These are phyloP conservation scores for Eucalyptus erythrocorys DNA, from an alignment of 345 rosid genomes.

Conservation along the genomic window DNA sequence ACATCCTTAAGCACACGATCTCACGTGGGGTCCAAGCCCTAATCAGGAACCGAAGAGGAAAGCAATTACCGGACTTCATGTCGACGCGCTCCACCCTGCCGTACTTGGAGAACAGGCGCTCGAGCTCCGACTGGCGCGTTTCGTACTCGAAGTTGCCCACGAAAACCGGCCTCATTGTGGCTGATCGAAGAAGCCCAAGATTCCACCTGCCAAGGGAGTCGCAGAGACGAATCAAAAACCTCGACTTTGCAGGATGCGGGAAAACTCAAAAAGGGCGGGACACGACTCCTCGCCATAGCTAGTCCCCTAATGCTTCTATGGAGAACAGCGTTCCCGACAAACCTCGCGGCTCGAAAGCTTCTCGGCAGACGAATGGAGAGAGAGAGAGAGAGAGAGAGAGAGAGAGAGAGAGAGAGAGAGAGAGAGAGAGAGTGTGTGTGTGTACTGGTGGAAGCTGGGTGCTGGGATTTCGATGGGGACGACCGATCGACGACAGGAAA, in stretches of 20 bases:
- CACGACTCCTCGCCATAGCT: neutral
- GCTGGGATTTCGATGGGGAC: neutral
- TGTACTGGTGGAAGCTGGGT: neutral
- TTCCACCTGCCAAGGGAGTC: neutral
- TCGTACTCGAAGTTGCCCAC: slow-evolving; percentile 80
- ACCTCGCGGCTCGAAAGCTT: neutral
- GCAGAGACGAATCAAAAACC: neutral
- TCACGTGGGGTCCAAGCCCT: neutral
- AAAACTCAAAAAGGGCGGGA: neutral
- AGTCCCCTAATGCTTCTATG: neutral
- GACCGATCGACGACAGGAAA: neutral
- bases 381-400: neutral
- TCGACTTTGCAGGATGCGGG: neutral
- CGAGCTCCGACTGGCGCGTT: slow-evolving; percentile 73
- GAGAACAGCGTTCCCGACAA: neutral
- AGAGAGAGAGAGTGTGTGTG: neutral
- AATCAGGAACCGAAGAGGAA: neutral
- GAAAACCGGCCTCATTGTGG: slow-evolving; percentile 51
- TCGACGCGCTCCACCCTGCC: slow-evolving; percentile 81
- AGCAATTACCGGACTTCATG: slow-evolving; percentile 74
- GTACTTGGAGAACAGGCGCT: slow-evolving; percentile 58
- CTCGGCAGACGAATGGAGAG: neutral
- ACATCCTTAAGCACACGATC: neutral
- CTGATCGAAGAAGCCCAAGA: neutral
- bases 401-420: neutral